Percentiles rank a stretch among this genome's conserved stretches.
Conservation (phyloP, 805 yeast genomes). For the Nematodospora valgi region DNA sequence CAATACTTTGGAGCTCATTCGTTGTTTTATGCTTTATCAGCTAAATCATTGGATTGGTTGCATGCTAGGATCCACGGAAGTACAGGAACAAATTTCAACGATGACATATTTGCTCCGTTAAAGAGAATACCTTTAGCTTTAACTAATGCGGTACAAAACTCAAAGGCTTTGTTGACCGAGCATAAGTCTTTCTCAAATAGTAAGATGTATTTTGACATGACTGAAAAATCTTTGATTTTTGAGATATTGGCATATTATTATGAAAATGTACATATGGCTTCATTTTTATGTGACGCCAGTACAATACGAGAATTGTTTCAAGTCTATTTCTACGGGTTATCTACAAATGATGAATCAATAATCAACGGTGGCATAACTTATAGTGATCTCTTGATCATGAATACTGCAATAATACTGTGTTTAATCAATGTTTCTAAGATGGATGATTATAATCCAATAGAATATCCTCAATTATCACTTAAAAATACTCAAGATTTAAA, state of each 20-base stretch:
- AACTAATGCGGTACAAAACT: slow-evolving; percentile 12
- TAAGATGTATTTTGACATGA: slow-evolving; percentile 4
- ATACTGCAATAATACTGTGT: slow-evolving; percentile 22
- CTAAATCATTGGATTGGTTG: slow-evolving; percentile 27
- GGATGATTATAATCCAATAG: slow-evolving; percentile 9
- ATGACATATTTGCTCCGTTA: slow-evolving; percentile 20
- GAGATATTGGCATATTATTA: slow-evolving; percentile 24
- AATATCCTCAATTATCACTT: slow-evolving; percentile 11
- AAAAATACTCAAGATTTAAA: slow-evolving; percentile 7
- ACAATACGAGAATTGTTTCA: slow-evolving; percentile 20
- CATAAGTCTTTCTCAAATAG: background rate
- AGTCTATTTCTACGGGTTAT: slow-evolving; percentile 18
- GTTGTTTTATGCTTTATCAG: slow-evolving; percentile 26
- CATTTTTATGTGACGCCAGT: slow-evolving; percentile 12
- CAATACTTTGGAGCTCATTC: slow-evolving; percentile 21
- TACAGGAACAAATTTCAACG: slow-evolving; percentile 10
- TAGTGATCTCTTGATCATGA: slow-evolving; percentile 32
- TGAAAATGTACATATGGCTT: slow-evolving; percentile 14
- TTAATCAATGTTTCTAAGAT: slow-evolving; percentile 13
- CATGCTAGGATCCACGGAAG: slow-evolving; percentile 17
- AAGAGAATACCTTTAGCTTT: slow-evolving; percentile 22
- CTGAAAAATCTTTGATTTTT: slow-evolving; percentile 15
- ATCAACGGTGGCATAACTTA: slow-evolving; percentile 14
- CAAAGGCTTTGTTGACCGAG: slow-evolving; percentile 10
- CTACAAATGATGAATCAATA: slow-evolving; percentile 3